Evolutionary conservation across 2,329 filamentous ascomycete species (phyloP), one percentile per base, ranked within the genome.

Genomic region (Colletotrichum agaves): DNA sequence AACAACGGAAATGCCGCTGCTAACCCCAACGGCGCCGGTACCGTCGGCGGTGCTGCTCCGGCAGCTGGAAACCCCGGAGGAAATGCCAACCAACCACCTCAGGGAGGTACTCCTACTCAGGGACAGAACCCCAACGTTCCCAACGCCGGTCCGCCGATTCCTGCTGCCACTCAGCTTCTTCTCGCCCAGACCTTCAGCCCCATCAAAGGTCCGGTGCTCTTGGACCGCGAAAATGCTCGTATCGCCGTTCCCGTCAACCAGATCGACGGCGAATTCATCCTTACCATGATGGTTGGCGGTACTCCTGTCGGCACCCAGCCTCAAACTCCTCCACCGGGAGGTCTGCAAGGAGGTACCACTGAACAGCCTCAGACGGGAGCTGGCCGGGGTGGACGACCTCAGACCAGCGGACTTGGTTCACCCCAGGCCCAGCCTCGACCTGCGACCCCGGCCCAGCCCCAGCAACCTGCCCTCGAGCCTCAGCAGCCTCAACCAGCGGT

Each of bases 261-360:
- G 49, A 67, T 72, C 11, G 71, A 72, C 39, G 71, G 71, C 55
- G 71, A 72, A 55, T 72, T 72, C 47, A 72, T 72, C 7, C 52
- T 72, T 15, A 71, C 70, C 15, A 72, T 72, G 71, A 60, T 66
- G 41, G 66, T 72, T 15, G 62, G 66, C 27, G 66, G 66, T 6
- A 61, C 55, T 13, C 55, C 55, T 10, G 64, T 67, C n/a, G 64
- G 63, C 12, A 44, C 66, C 13, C 67, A 65, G 53, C 53, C 63
- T 7, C 61, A 70, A 39, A 57, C 67, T 7, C 52, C 56, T 19
- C 59, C 60, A 13, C 35, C 10, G 13, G 35, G 35, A 37, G 35
- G 35, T 4, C 63, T 53, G 10, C 67, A 67, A 10, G 61, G 55
- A 47, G 35, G 43, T n/a, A 59, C 37, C 17, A 59, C 17, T 3